Evolutionary conservation across 371 early-diverging fungal genomes (phyloP).

Genomic region (Smittium mucronatum): DNA sequence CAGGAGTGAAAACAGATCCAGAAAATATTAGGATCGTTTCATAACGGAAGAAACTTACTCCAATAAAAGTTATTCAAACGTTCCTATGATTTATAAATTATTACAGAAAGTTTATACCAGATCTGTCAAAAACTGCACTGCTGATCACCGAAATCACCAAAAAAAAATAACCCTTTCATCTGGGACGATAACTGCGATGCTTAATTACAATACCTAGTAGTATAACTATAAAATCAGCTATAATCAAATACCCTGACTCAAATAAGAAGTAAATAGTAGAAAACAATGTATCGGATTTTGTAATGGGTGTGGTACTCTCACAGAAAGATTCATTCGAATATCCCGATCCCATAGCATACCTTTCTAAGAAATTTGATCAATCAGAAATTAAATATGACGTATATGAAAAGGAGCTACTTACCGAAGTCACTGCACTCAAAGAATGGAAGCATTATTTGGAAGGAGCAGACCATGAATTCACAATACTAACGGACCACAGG

Average conservation of each 20-base stretch:
- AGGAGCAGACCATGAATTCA: not conserved
- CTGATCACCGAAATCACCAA: conserved; percentile 31
- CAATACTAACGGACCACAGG: conserved; percentile 11
- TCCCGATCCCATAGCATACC: not conserved
- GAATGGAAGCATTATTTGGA: conserved; percentile 11
- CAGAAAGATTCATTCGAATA: not conserved
- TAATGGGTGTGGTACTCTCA: conserved; percentile 7
- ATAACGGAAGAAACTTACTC: conserved; percentile 26
- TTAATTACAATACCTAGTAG: not conserved
- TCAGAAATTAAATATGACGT: conserved; percentile 3
- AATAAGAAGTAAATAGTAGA: conserved; percentile 24
- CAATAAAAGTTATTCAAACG: conserved; percentile 27
- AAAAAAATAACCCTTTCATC: conserved; percentile 24
- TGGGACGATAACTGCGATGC: not conserved
- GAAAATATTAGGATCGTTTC: conserved; percentile 28
- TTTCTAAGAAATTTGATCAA: not conserved
- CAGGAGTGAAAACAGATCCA: conserved; percentile 26
- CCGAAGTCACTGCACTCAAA: conserved; percentile 8
- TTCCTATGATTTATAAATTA: conserved; percentile 42
- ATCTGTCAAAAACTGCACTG: conserved; percentile 29
- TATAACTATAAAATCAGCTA: conserved; percentile 13
- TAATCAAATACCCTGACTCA: conserved; percentile 24
- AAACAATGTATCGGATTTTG: conserved; percentile 36
- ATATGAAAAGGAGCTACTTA: conserved; percentile 8
- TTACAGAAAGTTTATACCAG: conserved; percentile 36